Evolutionary conservation across 2,329 filamentous ascomycete genomes (phyloP), one percentile per base, ranked within the genome.

Genomic region (Diplodia sapinea): DNA sequence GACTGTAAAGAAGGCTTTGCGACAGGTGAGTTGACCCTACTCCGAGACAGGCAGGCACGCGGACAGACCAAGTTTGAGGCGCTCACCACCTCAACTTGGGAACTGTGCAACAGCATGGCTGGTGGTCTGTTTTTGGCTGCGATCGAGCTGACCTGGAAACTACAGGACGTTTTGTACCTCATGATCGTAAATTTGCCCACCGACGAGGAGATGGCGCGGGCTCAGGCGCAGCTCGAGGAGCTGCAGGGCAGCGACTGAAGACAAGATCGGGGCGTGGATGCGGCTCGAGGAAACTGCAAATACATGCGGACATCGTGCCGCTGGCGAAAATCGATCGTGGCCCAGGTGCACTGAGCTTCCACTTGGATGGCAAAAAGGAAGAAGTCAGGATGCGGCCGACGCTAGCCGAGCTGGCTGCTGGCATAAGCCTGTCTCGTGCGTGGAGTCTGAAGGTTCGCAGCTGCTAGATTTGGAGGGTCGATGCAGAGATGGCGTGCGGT

Each of bases 151-250:
- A 38, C 2, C 31, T 29, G 12, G 50, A 51, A 38, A 51, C 6
- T 33, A 55, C 36, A 70, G 57, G 69, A 72, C 66, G 67, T 73
- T 13, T 43, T 75, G 57, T 75, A 74, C 55, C 68, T 75, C 51
- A 72, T 70, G 62, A 70, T 74, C 66, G 73, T 75, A 8, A 73
- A 73, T 67, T 20, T 74, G 70, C 73, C 73, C 15, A 70, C 61
- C 12, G 68, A 73, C 11, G 51, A 63, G 31, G 73, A 75, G 47
- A 56, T 74, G 69, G 71, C 56, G 15, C 20, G 59, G 13, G 38
- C 64, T 23, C 54, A 59, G 26, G 40, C 43, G 20, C 29, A 66
- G n/a, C 54, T 66, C 38, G 52, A 17, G 26, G 47, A 57, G 26
- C 23, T 57, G 15, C 17, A 47, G n/a, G 36, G 8, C 36, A 38